Conservation (phyloP, 2,329 filamentous ascomycete genomes). For the Penicillium sp. region DNA sequence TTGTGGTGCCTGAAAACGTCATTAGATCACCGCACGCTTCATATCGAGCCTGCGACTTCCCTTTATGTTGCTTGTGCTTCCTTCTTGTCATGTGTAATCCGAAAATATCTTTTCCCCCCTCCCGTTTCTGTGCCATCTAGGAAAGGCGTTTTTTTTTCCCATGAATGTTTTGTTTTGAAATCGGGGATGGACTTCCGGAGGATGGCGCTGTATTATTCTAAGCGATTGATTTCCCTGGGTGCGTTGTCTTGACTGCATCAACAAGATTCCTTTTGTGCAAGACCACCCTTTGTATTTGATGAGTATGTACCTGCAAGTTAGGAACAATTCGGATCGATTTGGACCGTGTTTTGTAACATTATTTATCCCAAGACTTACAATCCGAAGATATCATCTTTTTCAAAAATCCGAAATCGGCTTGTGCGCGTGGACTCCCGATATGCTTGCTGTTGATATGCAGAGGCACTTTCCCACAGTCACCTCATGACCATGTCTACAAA, state of each 20-base stretch:
- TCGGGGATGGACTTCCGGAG: constrained; percentile 7
- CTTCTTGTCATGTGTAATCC: constrained; percentile 14
- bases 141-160: constrained; percentile 7
- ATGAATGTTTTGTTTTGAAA: constrained; percentile 10
- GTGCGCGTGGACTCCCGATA: background rate
- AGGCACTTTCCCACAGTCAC: background rate
- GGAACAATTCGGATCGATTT: constrained; percentile 5
- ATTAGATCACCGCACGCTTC: background rate
- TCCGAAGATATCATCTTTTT: background rate
- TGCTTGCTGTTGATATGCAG: background rate
- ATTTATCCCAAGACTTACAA: background rate
- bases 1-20: background rate
- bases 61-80: constrained; percentile 1
- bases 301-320: constrained; percentile 12
- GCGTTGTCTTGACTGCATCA: constrained; percentile 1
- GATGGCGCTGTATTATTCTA: constrained; percentile 9
- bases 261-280: background rate
- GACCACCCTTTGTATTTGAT: constrained; percentile 10
- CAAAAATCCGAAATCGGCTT: background rate
- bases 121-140: constrained; percentile 7
- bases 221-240: constrained; percentile 8
- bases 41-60: background rate
- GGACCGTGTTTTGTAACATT: background rate
- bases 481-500: constrained; percentile 11
- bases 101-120: constrained; percentile 3